Percentiles rank a stretch among this genome's conserved stretches.
phyloP scores from a whole-genome alignment of 2,329 filamentous ascomycete genomes.

The Chaetothyriales sp. region DNA sequence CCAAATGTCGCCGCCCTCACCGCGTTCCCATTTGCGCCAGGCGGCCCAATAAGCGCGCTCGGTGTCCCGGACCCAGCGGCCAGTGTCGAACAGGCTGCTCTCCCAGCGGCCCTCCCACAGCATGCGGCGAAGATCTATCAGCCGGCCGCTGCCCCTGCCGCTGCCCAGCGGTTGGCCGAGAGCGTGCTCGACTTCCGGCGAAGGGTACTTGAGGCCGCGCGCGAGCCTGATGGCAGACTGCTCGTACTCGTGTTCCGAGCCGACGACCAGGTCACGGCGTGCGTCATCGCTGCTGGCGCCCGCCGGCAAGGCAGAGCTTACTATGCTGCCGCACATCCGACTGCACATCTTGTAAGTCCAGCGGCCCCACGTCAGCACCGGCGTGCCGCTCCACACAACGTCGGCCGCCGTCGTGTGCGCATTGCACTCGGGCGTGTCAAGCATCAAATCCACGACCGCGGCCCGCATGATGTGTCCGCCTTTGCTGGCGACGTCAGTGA shows the following conservation, averaged over 20 bases:
- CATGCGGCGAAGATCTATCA: slow-evolving; percentile 66
- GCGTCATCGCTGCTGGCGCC: slow-evolving; percentile 52
- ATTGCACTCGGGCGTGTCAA: slow-evolving; percentile 96
- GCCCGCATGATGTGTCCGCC: slow-evolving; percentile 85
- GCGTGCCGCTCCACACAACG: slow-evolving; percentile 90
- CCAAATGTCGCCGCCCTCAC: slow-evolving; percentile 86
- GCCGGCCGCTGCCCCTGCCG: slow-evolving; percentile 40
- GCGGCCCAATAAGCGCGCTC: slow-evolving; percentile 79
- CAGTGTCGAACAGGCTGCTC: slow-evolving; percentile 82
- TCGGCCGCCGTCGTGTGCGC: slow-evolving; percentile 96
- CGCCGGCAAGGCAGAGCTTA: slow-evolving; percentile 75
- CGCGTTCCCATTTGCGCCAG: slow-evolving; percentile 76
- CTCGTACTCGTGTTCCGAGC: slow-evolving; percentile 73
- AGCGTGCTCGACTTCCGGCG: slow-evolving; percentile 20
- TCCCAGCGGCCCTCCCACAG: slow-evolving; percentile 74
- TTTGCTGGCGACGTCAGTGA: slow-evolving; percentile 94
- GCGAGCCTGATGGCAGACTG: slow-evolving; percentile 57
- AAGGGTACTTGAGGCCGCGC: slow-evolving; percentile 45
- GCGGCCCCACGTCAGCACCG: slow-evolving; percentile 74
- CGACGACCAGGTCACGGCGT: slow-evolving; percentile 62
- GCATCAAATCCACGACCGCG: slow-evolving; percentile 81
- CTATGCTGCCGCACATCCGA: slow-evolving; percentile 89
- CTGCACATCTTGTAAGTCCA: slow-evolving; percentile 99
- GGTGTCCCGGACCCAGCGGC: slow-evolving; percentile 77
- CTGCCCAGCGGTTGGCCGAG: slow-evolving; percentile 21